Base-by-base conservation (phyloP, 345 rosid species). In the Capsella bursapastoris region DNA sequence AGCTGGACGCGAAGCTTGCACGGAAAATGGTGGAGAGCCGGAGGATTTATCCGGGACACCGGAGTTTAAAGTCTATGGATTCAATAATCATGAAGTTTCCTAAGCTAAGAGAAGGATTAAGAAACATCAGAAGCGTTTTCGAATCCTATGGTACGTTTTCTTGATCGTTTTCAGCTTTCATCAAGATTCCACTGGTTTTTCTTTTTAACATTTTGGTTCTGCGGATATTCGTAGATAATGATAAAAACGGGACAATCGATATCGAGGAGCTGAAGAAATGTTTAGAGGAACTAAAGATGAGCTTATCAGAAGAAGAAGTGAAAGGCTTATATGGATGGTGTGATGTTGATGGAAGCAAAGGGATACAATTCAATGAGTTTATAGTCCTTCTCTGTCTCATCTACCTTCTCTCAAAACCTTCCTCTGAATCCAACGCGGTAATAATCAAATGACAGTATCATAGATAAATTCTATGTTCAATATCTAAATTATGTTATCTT, bases 341-440 rank as follows among this genome's bases (percentile, higher is more conserved):
- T 78, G 97, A 93, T 74, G 83, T 91, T 78, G 92, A 89, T 77
- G 83, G 93, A 75, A 88, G 82, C 69, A 73, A 83, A 80, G 93
- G 88, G 78, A 90, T 93, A 73, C 91, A 85, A 40, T 93, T 93
- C 79, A 93, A 73, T 48, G 98, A 91, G 84, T 91, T 89, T 55
- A 83, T 86, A 68, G 98, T 93, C 58, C 92, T 91, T 34, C 79
- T 88, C 31, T 89, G 94, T 73, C 90, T 89, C 80, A 80, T 86
- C 60, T 86, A 90, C 82, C 93, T 90, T 63, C 82, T 93, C 38
- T 63, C 78, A 60, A 85, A 83, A 41, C 84, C 86, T 75, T 82
- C 90, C 1, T 71, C 91, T 32, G 74, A 80, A 57, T 59, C 82
- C 14, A 52, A 7, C 7, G 37, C 18, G 48, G 88, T 81, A 83